Base-by-base conservation (phyloP, 495 filamentous ascomycete species). In the Pyronema omphalodes region DNA sequence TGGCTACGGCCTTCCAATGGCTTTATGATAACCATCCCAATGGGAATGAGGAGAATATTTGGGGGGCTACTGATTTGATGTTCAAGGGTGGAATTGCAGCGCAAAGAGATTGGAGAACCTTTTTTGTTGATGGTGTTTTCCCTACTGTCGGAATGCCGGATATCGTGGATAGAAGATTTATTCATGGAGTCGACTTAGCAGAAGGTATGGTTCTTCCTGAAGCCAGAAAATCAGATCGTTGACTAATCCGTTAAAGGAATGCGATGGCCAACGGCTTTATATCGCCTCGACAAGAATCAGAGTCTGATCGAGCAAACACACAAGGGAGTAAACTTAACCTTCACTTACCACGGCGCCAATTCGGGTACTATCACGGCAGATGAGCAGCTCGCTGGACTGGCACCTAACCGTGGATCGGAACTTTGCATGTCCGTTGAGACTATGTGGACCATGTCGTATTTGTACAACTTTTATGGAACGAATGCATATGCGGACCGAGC, bases 401-500 rank as follows among this genome's bases (percentile, higher is more conserved):
- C 52, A 5, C 52, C 52, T 6, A 34, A 44, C 7, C 14, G 52
- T 18, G 52, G 52, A 39, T 44, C 36, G 0, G 71, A 73, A 55
- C 60, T 71, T 3, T 73, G 71, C 55, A 68, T 67, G 7, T 57
- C 66, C 7, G 68, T 71, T 6, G 69, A 73, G 61, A 66, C 65
- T 0, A 71, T 73, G 55, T 72, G 67, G 48, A 70, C 71, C 0
- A 58, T 73, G 17, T 64, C 63, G 19, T 73, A 71, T 53, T 58
- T 70, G 34, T 72, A 71, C 53, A 68, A 66, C 12, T 57, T 67
- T 6, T 55, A 72, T 12, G 70, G 71, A 1, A 35, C 33, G 11
- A 55, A 49, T 33, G 8, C 11, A 1, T 55, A 45, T 14, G 43
- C 53, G 18, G 53, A 55, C 39, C 39, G 39, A 12, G 80, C 81